Evolutionary conservation across 345 rosid species (phyloP), one percentile per base, ranked within the genome.

Genomic region (Sisymbrium irio): DNA sequence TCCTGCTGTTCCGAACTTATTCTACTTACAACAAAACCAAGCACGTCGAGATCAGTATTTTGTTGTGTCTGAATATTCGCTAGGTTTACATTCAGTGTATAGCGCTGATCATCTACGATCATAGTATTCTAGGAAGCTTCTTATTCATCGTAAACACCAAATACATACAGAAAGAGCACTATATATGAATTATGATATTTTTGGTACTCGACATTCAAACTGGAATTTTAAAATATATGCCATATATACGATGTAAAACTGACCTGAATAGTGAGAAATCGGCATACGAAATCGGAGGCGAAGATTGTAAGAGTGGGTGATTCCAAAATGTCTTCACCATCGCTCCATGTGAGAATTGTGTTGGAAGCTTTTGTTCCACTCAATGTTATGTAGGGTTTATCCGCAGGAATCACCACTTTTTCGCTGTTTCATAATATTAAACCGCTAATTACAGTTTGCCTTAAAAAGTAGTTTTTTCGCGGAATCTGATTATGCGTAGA

Each of bases 301-400:
- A 87, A 49, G 13, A 88, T 77, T 13, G 89, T 53, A 32, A 87
- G 70, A 5, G 90, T 83, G 5, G 97, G 74, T 57, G 94, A 84
- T 18, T 83, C 75, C 33, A 73, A 61, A 30, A 88, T 84, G 14
- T 80, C 78, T 30, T 80, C 87, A 13, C 84, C 76, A 45, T 88
- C 88, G 33, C 30, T 78, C 89, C 84, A 83, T 64, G 80, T 76
- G 51, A 90, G 81, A 28, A 82, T 22, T 20, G 89, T 85, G 25
- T 63, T 64, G 3, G 83, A 75, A 15, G 87, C 76, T 62, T 71
- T 32, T 36, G 84, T 85, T 47, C 94, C 97, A 42, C 92, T 88
- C 76, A 88, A 44, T 12, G 97, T 90, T 54, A 90, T 88, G 83
- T 81, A 90, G 7, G 89, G 90, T 78, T 84, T 90, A 44, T 88